Base-by-base conservation (phyloP, 2,329 filamentous ascomycete species). In the Trichoderma sp. region DNA sequence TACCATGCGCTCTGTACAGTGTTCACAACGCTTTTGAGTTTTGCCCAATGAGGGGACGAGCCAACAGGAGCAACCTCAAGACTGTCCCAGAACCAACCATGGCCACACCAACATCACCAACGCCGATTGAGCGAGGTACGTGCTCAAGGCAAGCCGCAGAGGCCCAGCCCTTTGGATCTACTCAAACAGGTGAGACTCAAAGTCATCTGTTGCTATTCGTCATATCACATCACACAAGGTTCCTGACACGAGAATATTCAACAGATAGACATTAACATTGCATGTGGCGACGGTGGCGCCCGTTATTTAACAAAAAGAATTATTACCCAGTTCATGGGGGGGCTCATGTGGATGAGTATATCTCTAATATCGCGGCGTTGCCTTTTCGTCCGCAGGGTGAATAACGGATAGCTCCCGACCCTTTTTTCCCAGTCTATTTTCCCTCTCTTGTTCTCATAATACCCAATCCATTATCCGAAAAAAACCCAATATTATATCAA, bases 271-370 rank as follows among this genome's bases (percentile, higher is more conserved):
- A 68, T 62, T 62, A 55, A 33, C 29, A 11, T 60, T 69, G 31
- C n/a, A n/a, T 37, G 55, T 55, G 68, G 68, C 68, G 61, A 43
- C 27, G 35, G 37, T 37, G 47, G 31, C 68, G 40, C 58, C 63
- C 49, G 31, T 37, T 56, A 24, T 59, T 31, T 47, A 64, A 68
- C 66, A 55, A 69, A 49, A 53, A 43, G 53, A 63, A 70, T 63
- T 62, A 70, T 62, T 58, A 70, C 59, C 65, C 58, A 62, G 49
- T 53, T 70, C 53, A 53, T 63, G 57, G 65, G 40, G 40, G 68
- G 58, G 68, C 52, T 70, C 69, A 70, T 70, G 69, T 70, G 69
- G 47, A 70, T 70, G 69, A 70, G 57, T 52, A 58, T 43, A 62
- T 70, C 63, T 70, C 61, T 64, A 43, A 70, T 70, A 35, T 56